A percentile compares a stretch with the other conserved stretches of the same genome.
Evolutionary conservation across 768 basidiomycete species (phyloP).

Genomic region (Rhodotorula graminis): DNA sequence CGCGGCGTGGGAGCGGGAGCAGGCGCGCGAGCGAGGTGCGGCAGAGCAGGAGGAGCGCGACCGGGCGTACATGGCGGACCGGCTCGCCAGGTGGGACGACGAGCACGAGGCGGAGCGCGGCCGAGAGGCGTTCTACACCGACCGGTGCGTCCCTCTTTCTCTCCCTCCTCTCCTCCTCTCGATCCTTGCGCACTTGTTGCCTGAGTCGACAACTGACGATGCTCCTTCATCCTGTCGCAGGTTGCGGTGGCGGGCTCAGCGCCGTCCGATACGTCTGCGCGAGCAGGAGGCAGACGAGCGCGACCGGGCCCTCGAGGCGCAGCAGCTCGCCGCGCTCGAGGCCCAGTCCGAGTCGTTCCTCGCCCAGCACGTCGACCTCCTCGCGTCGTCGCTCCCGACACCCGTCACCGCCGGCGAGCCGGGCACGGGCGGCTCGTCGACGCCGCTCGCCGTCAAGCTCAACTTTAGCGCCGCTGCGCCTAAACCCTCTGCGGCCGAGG

Average conservation of each 20-base stretch:
- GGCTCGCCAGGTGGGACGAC: constrained; percentile 69
- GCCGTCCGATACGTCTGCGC: constrained; percentile 63
- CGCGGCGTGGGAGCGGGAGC: constrained; percentile 48
- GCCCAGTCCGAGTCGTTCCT: constrained; percentile 90
- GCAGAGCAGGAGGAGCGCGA: constrained; percentile 76
- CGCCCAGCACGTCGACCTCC: constrained; percentile 40
- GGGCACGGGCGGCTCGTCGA: neutral
- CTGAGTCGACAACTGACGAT: no score
- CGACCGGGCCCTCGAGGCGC: constrained; percentile 73
- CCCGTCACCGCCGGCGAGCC: neutral
- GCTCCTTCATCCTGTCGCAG: constrained; percentile 48
- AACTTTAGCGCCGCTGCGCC: constrained; percentile 18
- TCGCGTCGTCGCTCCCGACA: constrained; percentile 11
- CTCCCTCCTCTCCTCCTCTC: neutral
- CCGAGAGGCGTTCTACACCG: constrained; percentile 85
- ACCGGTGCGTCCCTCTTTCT: constrained; percentile 60
- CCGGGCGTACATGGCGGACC: constrained; percentile 56
- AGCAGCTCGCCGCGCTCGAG: constrained; percentile 78
- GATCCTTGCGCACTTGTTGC: neutral
- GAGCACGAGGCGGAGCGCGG: constrained; percentile 91
- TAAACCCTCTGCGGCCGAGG: constrained; percentile 6
- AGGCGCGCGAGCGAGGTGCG: constrained; percentile 54
- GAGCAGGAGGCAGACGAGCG: constrained; percentile 81
- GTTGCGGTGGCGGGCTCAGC: constrained; percentile 76
- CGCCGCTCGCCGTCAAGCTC: constrained; percentile 36